These are phyloP conservation scores for Trametes elegans DNA, from an alignment of 768 basidiomycete species.

Conservation along the genomic window DNA sequence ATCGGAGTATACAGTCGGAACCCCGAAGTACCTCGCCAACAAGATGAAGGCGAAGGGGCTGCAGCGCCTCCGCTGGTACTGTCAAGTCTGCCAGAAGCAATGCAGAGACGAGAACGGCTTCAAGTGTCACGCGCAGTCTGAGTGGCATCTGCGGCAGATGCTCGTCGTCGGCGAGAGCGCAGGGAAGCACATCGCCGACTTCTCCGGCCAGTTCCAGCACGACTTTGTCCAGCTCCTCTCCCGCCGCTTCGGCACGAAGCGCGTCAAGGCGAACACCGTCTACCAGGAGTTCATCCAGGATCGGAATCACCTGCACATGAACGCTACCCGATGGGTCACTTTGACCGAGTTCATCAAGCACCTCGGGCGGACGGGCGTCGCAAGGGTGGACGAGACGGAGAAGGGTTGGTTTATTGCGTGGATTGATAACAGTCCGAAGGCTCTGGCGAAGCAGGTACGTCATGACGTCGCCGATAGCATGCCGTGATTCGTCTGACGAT, in stretches of 20 bases:
- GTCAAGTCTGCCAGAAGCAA: conserved; percentile 99
- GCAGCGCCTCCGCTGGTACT: conserved; percentile 96
- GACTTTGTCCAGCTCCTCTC: conserved; percentile 92
- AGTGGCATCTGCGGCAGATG: conserved; percentile 95
- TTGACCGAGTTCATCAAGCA: conserved; percentile 94
- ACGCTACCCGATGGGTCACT: conserved; percentile 96
- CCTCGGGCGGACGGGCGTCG: conserved; percentile 81
- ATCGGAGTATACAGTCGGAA: conserved; percentile 55
- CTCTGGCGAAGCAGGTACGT: conserved; percentile 82
- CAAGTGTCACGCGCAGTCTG: conserved; percentile 89
- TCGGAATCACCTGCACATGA: conserved; percentile 96
- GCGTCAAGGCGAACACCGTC: conserved; percentile 90
- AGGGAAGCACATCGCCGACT: conserved; percentile 87
- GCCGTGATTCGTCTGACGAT: not conserved
- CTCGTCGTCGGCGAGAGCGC: conserved; percentile 94
- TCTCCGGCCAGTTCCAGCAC: conserved; percentile 83
- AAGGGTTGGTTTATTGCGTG: conserved; percentile 98
- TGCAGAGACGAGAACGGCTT: conserved; percentile 99
- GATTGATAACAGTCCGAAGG: conserved; percentile 96
- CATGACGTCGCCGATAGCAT: not conserved
- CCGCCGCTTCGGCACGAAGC: conserved; percentile 91
- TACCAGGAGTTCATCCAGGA: conserved; percentile 98
- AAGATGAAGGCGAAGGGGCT: conserved; percentile 98
- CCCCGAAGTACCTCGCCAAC: conserved; percentile 88
- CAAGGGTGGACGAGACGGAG: conserved; percentile 95